A percentile compares a stretch with the other conserved stretches of the same genome.
Evolutionary conservation across 2,329 filamentous ascomycete genomes (phyloP).

Genomic region (Hypoxylon sp.): DNA sequence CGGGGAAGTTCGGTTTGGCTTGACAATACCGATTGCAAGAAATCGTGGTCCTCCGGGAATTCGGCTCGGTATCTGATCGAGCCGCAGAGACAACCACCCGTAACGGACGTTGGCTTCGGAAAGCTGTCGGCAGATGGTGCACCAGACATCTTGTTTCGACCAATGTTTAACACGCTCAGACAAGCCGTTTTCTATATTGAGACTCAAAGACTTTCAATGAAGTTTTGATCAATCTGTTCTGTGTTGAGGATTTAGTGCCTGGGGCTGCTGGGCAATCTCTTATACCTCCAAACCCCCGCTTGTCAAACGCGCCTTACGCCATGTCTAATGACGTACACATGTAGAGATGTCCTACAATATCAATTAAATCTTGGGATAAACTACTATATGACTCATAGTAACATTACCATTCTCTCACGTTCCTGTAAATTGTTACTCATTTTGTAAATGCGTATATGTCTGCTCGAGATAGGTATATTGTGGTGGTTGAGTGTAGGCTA

Average conservation of each 20-base stretch:
- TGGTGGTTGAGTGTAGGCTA: background rate
- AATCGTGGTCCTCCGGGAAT: constrained; percentile 63
- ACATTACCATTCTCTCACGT: background rate
- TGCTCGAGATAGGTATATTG: background rate
- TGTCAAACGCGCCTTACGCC: constrained; percentile 45
- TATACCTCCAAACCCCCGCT: constrained; percentile 35
- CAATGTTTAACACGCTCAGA: background rate
- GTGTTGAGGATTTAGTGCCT: background rate
- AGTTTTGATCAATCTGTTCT: background rate
- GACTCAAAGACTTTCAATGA: background rate
- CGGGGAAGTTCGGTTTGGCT: background rate
- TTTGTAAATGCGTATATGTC: background rate
- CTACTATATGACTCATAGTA: background rate
- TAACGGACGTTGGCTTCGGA: constrained; percentile 57
- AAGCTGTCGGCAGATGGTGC: constrained; percentile 45
- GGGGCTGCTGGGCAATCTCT: constrained; percentile 3
- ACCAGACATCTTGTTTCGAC: constrained; percentile 29
- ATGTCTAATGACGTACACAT: constrained; percentile 26
- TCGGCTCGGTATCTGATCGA: constrained; percentile 64
- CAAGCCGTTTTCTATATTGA: background rate
- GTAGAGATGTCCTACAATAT: background rate
- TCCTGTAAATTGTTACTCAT: background rate
- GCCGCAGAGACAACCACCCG: constrained; percentile 67
- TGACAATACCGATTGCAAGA: constrained; percentile 47
- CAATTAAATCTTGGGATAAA: background rate